Percentiles rank a stretch among this genome's conserved stretches.
These are phyloP conservation scores for Leccinum holopus DNA, from an alignment of 1,284 basidiomycete species.

Conservation along the genomic window DNA sequence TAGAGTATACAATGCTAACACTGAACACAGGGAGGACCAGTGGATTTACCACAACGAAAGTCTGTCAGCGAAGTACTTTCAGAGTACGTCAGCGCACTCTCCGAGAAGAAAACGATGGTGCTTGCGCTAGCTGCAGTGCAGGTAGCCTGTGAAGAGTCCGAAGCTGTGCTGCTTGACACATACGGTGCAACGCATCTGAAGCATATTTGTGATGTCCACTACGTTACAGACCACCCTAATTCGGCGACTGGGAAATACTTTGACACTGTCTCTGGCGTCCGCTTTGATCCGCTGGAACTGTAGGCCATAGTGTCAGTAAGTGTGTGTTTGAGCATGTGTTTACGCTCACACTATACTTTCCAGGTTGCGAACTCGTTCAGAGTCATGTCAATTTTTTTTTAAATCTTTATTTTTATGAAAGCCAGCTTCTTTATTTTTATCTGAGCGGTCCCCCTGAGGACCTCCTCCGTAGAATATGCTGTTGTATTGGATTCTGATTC, in stretches of 20 bases:
- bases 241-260: not conserved
- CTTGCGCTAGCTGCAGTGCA: not conserved
- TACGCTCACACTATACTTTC: not conserved
- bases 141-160: not conserved
- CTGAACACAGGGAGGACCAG: not conserved
- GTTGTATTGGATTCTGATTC: not conserved
- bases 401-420: not conserved
- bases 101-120: not conserved
- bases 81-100: not conserved
- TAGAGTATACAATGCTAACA: not conserved
- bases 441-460: too few species aligned
- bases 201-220: not conserved
- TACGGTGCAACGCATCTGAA: not conserved
- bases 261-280: not conserved
- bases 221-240: not conserved
- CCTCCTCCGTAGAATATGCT: not conserved
- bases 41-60: not conserved
- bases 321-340: not conserved
- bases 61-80: not conserved
- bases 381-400: not conserved
- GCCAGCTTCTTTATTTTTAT: not conserved
- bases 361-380: not conserved
- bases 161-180: not conserved
- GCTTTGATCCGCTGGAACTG: not conserved
- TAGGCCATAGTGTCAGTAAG: not conserved